Percentiles rank a stretch among this genome's conserved stretches.
Conservation (phyloP, 495 filamentous ascomycete species). For the Parathielavia hyrcaniae region DNA sequence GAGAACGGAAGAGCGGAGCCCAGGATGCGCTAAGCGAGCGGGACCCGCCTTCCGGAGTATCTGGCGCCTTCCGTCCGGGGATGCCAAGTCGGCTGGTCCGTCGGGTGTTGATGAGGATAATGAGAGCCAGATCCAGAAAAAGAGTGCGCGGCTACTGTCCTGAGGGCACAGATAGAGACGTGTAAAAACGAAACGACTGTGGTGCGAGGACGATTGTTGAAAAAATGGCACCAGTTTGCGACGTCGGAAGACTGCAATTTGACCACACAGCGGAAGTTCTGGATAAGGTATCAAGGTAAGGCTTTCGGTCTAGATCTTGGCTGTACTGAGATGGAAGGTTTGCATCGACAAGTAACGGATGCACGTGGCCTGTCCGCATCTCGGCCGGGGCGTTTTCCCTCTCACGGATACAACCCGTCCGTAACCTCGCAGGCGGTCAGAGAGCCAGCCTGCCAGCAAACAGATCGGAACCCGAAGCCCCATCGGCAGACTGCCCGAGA, state of each 20-base stretch:
- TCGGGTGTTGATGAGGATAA: too few relatives aligned
- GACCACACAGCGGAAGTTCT: too few relatives aligned
- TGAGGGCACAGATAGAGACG: too few relatives aligned
- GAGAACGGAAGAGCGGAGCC: neutral
- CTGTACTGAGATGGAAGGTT: neutral
- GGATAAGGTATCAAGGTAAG: too few relatives aligned
- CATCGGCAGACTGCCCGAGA: slow-evolving; percentile 11
- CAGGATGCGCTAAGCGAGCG: neutral
- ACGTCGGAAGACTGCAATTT: too few relatives aligned
- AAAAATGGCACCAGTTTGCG: neutral
- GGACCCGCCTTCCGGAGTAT: slow-evolving; percentile 4
- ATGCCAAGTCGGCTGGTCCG: slow-evolving; percentile 3
- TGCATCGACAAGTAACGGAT: neutral
- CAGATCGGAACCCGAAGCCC: slow-evolving; percentile 1
- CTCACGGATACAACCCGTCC: too few relatives aligned
- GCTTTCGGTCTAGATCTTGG: neutral
- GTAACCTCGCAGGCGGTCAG: neutral
- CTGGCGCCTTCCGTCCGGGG: slow-evolving; percentile 7
- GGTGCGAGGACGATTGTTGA: neutral
- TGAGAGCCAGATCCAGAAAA: too few relatives aligned
- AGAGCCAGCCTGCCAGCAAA: neutral
- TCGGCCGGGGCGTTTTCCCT: slow-evolving; percentile 3
- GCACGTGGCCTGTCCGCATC: slow-evolving; percentile 9
- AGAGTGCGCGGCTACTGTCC: too few relatives aligned
- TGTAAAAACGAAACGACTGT: too few relatives aligned